Evolutionary conservation across 192 early-diverging fungal genomes (phyloP).

Genomic region (Cladochytrium replicatum): DNA sequence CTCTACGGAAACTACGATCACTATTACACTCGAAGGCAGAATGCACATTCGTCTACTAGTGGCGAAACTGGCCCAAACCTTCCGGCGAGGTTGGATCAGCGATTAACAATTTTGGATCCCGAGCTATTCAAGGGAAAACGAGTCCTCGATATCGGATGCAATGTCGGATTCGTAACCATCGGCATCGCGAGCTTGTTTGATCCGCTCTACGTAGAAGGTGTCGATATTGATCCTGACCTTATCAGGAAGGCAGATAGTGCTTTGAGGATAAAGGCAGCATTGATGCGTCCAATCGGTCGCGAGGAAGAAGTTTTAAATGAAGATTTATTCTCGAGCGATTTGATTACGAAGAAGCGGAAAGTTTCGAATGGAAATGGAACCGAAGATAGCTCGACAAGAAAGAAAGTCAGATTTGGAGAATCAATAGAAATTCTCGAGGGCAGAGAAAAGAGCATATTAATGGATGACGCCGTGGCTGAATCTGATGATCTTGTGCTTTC

Average conservation of each 20-base stretch:
- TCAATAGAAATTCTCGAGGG: too few relatives aligned
- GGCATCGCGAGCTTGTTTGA: constrained; percentile 35
- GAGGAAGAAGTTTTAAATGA: background rate
- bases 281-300: too few relatives aligned
- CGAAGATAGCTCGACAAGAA: too few relatives aligned
- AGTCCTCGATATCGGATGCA: constrained; percentile 76
- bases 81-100: constrained; percentile 34
- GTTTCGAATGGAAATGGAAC: too few relatives aligned
- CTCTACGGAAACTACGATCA: constrained; percentile 46
- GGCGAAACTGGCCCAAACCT: background rate
- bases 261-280: constrained; percentile 12
- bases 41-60: too few relatives aligned
- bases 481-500: background rate
- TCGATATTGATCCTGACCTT: constrained; percentile 64
- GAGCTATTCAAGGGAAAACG: constrained; percentile 38
- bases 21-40: constrained; percentile 45
- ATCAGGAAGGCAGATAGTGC: constrained; percentile 45
- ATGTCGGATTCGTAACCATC: constrained; percentile 51
- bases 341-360: too few relatives aligned
- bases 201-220: constrained; percentile 48
- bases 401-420: too few relatives aligned
- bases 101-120: constrained; percentile 42
- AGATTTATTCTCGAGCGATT: constrained; percentile 33
- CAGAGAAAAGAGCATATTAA: background rate
- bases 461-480: background rate